phyloP scores from a whole-genome alignment of 2,329 filamentous ascomycete genomes.

The Huntiella moniliformis region DNA sequence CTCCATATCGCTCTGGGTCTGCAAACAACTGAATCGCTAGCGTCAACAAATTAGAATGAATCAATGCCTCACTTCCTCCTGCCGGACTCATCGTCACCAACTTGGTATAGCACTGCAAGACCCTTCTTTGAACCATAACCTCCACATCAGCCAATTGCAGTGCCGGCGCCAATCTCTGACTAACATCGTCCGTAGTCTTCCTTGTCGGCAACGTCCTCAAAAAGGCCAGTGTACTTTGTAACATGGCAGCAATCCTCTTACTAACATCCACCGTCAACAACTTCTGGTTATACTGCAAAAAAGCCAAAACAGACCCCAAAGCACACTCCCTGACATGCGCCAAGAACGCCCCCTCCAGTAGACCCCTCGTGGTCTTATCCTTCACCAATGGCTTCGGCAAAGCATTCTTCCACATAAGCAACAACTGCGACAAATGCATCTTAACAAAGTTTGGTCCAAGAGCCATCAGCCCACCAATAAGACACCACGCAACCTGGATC shows the following conservation, averaged over 20 bases:
- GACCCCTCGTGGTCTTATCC: conserved; percentile 68
- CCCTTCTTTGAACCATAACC: conserved; percentile 79
- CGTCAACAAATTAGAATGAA: conserved; percentile 82
- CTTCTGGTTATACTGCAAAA: conserved; percentile 82
- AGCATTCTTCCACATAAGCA: conserved; percentile 93
- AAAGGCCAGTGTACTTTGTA: conserved; percentile 85
- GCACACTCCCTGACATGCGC: conserved; percentile 91
- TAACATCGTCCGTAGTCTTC: conserved; percentile 72
- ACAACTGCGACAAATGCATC: conserved; percentile 84
- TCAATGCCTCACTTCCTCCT: conserved; percentile 64
- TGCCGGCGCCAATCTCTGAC: conserved; percentile 64
- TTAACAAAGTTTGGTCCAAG: conserved; percentile 96
- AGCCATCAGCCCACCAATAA: conserved; percentile 92
- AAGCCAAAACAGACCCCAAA: conserved; percentile 74
- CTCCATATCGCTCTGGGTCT: conserved; percentile 73
- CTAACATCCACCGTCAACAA: conserved; percentile 86
- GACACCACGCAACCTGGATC: conserved; percentile 92
- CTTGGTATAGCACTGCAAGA: conserved; percentile 87
- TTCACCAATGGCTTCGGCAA: conserved; percentile 85
- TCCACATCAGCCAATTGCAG: conserved; percentile 80
- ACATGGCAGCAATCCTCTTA: conserved; percentile 78
- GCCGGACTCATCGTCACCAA: conserved; percentile 74
- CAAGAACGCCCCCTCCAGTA: conserved; percentile 79
- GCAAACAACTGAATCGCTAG: conserved; percentile 82
- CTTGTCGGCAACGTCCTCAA: conserved; percentile 67